Evolutionary conservation across 441 rosid genomes (phyloP).

Genomic region (Populus hybrid): DNA sequence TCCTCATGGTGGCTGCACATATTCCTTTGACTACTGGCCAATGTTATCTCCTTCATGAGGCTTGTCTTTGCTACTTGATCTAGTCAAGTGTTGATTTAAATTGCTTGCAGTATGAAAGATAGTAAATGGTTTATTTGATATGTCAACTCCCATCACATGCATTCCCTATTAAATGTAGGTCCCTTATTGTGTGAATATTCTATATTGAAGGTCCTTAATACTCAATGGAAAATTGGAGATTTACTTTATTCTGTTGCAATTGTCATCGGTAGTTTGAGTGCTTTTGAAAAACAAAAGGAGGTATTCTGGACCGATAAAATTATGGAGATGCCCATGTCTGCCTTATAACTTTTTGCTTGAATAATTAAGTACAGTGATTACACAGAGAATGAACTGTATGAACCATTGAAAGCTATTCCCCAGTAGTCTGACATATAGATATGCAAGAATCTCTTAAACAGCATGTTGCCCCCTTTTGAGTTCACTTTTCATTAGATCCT

Average conservation of each 20-base stretch:
- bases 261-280: slow-evolving; percentile 1
- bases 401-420: slow-evolving; percentile 11
- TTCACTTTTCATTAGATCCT: slow-evolving; percentile 4
- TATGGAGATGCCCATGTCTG: background rate
- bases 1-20: background rate
- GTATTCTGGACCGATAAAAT: slow-evolving; percentile 2
- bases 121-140: background rate
- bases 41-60: background rate
- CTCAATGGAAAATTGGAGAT: slow-evolving; percentile 9
- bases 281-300: slow-evolving; percentile 6
- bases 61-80: background rate
- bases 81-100: background rate
- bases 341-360: slow-evolving; percentile 1
- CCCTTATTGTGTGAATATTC: background rate
- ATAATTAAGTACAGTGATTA: background rate
- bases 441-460: slow-evolving; percentile 13
- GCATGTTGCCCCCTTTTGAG: background rate
- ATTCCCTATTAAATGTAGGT: background rate
- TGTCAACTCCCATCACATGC: slow-evolving; percentile 7
- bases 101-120: background rate
- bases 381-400: background rate
- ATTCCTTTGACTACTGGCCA: background rate
- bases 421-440: slow-evolving; percentile 2
- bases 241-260: slow-evolving; percentile 14
- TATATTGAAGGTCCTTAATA: background rate